Percentiles rank a stretch among this genome's conserved stretches.
Evolutionary conservation across 2,329 filamentous ascomycete genomes (phyloP).

Genomic region (Aspergillus sp.): DNA sequence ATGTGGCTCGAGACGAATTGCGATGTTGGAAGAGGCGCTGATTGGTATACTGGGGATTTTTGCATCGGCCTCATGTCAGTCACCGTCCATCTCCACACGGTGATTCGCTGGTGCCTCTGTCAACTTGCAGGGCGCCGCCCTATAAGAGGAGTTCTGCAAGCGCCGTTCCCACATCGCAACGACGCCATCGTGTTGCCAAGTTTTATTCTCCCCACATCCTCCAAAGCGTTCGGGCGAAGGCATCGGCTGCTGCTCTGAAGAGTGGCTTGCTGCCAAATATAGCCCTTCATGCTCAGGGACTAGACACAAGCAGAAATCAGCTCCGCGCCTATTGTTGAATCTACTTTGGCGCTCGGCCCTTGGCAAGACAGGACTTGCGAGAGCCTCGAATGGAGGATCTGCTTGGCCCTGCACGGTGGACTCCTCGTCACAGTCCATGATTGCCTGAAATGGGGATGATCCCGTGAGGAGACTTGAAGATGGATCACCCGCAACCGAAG

Average conservation of each 20-base stretch:
- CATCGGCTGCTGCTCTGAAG: background rate
- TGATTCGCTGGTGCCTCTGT: conserved; percentile 26
- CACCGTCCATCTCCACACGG: background rate
- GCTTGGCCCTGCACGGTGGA: conserved; percentile 26
- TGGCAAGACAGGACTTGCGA: conserved; percentile 7
- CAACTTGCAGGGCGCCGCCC: conserved; percentile 20
- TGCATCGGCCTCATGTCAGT: conserved; percentile 2
- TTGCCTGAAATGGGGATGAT: conserved; percentile 8
- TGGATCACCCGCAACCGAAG: background rate
- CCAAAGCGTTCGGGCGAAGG: background rate
- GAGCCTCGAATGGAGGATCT: conserved; percentile 15
- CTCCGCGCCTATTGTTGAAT: conserved; percentile 13
- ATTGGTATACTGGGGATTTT: conserved; percentile 14
- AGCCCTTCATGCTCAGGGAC: conserved; percentile 13
- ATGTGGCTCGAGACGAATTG: conserved; percentile 22
- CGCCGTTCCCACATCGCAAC: conserved; percentile 31
- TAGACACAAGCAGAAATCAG: conserved; percentile 22
- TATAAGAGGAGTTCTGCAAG: conserved; percentile 36
- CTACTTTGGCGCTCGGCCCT: background rate
- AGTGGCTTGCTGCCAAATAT: conserved; percentile 25
- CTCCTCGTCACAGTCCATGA: conserved; percentile 24
- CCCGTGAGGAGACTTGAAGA: conserved; percentile 11
- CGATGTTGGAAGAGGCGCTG: background rate
- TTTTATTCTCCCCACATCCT: conserved; percentile 11
- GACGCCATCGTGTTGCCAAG: conserved; percentile 15